Base-by-base conservation (phyloP, 1,139 yeast species). In the Keqinozyma sinolaborantium region DNA sequence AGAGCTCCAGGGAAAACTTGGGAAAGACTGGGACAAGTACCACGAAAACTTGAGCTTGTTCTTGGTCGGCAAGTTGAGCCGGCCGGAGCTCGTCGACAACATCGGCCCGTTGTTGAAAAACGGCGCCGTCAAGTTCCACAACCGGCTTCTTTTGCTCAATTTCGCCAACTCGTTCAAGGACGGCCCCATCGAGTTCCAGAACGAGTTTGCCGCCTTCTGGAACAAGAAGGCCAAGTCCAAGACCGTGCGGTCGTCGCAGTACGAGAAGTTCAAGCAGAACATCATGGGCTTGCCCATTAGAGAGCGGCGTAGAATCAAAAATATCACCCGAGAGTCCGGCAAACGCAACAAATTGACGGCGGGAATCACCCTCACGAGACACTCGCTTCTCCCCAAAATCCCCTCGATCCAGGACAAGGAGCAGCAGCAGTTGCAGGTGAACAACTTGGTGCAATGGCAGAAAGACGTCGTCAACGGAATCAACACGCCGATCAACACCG, bases 391-490 rank as follows among this genome's bases (percentile, higher is more conserved):
- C 34, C 97, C 98, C 1, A 85, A 83, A 47, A 81, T 92, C 13
- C 98, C 99, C 4, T 79, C 83, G 54, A 77, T 83, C 23, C 75
- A 77, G 40, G 81, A 76, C 41, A 69, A 73, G 38, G 77, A 57
- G 37, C 70, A 68, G 43, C 76, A 67, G 43, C 74, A 64, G 41
- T 51, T 66, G 35, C 73, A 64, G 38, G 72, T 70, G 24, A 67
- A 79, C 48, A 73, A 79, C 56, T 64, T 88, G 45, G 73, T 79
- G 33, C 83, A 83, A 45, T 88, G 96, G 95, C 88, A 94, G 18
- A 96, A 88, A 55, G 98, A 94, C 53, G 88, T 92, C 16, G 75
- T 83, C 31, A 90, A 83, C 50, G 95, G 95, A n/a, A 77, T 87
- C 34, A 87, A 86, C 45, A 78, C 94, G 2, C 95, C 95, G 4